Evolutionary conservation across 176 grass and related monocot species (phyloP), one percentile per base, ranked within the genome.

Genomic region (Triticum timopheevii): DNA sequence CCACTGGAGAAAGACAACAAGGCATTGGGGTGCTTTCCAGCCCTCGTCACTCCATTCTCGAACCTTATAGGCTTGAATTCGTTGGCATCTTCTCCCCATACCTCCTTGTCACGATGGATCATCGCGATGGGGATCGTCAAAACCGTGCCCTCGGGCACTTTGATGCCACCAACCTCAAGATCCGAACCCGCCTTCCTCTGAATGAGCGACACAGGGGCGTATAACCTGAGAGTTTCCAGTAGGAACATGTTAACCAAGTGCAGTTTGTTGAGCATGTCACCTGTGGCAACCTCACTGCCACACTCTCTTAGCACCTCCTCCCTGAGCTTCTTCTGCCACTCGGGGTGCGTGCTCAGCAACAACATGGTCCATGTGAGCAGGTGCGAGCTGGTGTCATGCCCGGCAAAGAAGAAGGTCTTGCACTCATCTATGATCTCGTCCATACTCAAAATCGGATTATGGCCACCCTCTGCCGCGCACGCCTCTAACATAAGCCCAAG

Each of bases 1-100:
- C 85, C 92, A 0, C 64, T 68, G 0, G 88, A 87, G 69, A 93
- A 93, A 0, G 92, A 78, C 1, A 90, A 49, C 33, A 90, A 22
- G 0, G 88, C 81, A 15, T 81, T 90, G 6, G 91, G 82, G 40
- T 87, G 76, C 27, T 90, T 84, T 0, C 84, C 67, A 0, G 91
- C 87, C 40, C 65, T 90, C 8, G 31, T 36, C 13, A 90, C 65
- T 4, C 91, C 88, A 8, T 90, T 79, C 64, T 84, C 77, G 13
- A 93, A 90, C 67, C 88, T 87, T 12, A 49, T 22, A 3, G 91
- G 92, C 69, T 80, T 88, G 77, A 90, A 93, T 8, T 93, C 70
- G 0, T 86, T 31, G 0, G 84, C 88, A n/a, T 93, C 84, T 8
- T 49, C 68, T 3, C 85, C 92, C 92, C 92, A 93, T 5, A 93